Evolutionary conservation across 1,284 basidiomycete species (phyloP).

Genomic region (Irpex sp.): DNA sequence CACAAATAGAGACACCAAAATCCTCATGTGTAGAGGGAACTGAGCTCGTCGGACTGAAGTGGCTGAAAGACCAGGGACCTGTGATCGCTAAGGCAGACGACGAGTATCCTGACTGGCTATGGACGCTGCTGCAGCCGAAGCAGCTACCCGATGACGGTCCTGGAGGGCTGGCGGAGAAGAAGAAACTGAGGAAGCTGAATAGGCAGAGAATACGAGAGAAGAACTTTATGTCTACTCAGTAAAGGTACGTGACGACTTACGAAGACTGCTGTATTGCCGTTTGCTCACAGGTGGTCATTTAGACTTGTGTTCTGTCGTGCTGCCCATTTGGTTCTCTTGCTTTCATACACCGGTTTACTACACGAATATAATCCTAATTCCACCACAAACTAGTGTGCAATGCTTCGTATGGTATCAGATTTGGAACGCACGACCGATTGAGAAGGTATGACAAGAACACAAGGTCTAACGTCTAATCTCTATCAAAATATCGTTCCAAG

Average conservation of each 20-base stretch:
- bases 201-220: slow-evolving; percentile 62
- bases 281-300: too few species aligned
- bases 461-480: background rate
- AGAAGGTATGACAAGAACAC: background rate
- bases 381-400: too few species aligned
- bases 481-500: background rate
- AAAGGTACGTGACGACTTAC: slow-evolving; percentile 3
- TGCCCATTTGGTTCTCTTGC: background rate
- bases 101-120: slow-evolving; percentile 88
- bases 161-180: slow-evolving; percentile 63
- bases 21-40: slow-evolving; percentile 71
- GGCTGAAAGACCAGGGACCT: slow-evolving; percentile 78
- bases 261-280: background rate
- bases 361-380: background rate
- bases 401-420: too few species aligned
- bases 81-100: slow-evolving; percentile 79
- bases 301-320: too few species aligned
- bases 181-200: slow-evolving; percentile 53
- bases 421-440: too few species aligned
- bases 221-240: slow-evolving; percentile 76
- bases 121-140: slow-evolving; percentile 65
- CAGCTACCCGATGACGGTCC: slow-evolving; percentile 61
- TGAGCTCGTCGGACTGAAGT: slow-evolving; percentile 70
- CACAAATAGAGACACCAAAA: slow-evolving; percentile 5
- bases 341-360: background rate